phyloP scores from a whole-genome alignment of 305 asterid genomes.

The Fraxinus floribunda region DNA sequence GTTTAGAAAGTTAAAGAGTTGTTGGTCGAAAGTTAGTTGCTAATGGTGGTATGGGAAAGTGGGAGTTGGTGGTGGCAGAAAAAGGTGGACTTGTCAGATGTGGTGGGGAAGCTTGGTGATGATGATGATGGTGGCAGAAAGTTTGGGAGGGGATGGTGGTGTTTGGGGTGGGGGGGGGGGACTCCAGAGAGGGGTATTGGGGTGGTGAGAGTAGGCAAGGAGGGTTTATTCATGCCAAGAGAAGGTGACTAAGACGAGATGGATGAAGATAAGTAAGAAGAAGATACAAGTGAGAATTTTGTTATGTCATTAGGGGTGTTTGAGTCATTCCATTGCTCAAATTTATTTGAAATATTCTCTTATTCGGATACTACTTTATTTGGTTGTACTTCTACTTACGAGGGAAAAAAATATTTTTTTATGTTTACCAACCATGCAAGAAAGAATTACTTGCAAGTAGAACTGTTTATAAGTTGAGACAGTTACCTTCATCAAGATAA shows the following conservation, averaged over 20 bases:
- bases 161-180: not conserved
- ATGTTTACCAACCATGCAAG: not conserved
- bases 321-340: not conserved
- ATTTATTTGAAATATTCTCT: not conserved
- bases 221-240: not conserved
- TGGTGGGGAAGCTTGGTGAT: not conserved
- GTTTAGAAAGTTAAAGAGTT: not conserved
- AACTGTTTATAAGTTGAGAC: not conserved
- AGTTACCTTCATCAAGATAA: not conserved
- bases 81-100: not conserved
- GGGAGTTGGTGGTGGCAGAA: not conserved
- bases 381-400: not conserved
- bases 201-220: not conserved
- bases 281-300: not conserved
- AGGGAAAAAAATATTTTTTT: not conserved
- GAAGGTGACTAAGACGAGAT: not conserved
- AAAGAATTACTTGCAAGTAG: not conserved
- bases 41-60: not conserved
- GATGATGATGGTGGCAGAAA: not conserved
- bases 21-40: not conserved
- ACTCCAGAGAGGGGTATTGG: not conserved
- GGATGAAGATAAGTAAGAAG: not conserved
- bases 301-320: not conserved
- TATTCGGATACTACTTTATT: not conserved
- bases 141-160: not conserved